A percentile compares a stretch with the other conserved stretches of the same genome.
phyloP scores from a whole-genome alignment of 73 alveolate genomes.

The Breviolum minutum region DNA sequence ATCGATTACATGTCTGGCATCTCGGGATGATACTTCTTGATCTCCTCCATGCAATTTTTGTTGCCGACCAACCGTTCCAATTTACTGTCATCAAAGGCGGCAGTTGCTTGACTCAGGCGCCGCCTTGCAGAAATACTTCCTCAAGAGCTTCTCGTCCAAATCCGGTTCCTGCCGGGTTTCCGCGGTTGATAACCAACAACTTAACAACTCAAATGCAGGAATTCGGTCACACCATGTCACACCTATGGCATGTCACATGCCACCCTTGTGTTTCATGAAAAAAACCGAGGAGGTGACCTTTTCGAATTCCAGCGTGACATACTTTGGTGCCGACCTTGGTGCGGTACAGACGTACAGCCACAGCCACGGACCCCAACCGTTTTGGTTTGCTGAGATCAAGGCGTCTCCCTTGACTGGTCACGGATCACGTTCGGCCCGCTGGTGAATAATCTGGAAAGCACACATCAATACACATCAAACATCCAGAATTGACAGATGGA shows the following conservation, averaged over 20 bases:
- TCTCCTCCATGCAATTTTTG: background rate
- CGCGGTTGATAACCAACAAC: background rate
- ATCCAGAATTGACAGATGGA: no score
- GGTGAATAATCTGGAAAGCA: slow-evolving; percentile 33
- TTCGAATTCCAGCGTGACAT: slow-evolving; percentile 79
- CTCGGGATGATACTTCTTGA: slow-evolving; percentile 90
- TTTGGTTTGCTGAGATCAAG: background rate
- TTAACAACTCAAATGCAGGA: background rate
- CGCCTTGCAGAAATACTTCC: slow-evolving; percentile 88
- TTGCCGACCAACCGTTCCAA: background rate
- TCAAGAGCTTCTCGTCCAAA: slow-evolving; percentile 60
- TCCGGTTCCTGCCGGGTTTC: slow-evolving; percentile 41
- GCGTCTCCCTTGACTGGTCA: slow-evolving; percentile 70
- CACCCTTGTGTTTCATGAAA: background rate
- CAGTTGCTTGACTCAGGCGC: background rate
- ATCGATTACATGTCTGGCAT: slow-evolving; percentile 67
- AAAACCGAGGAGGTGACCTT: background rate
- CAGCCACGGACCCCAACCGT: no score
- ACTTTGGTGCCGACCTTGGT: slow-evolving; percentile 61
- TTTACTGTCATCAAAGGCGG: background rate
- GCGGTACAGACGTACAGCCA: no score
- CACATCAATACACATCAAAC: background rate
- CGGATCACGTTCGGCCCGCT: slow-evolving; percentile 75
- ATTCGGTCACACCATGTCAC: no score
- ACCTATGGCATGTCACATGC: background rate